Evolutionary conservation across 495 filamentous ascomycete species (phyloP).

Genomic region (Rusavskia elegans): DNA sequence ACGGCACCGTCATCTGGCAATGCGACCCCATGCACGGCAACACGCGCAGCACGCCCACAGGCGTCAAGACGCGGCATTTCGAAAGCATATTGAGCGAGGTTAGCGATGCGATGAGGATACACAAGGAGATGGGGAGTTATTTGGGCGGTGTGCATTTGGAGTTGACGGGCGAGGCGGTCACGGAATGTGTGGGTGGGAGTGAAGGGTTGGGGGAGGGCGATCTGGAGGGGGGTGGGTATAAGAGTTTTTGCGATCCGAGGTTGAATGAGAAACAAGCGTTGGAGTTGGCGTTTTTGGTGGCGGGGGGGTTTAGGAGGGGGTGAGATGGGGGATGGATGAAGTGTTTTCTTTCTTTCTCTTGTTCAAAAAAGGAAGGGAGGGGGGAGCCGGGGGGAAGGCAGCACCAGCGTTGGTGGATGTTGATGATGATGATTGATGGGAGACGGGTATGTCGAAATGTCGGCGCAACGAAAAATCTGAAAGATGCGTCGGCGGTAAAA

Average conservation of each 20-base stretch:
- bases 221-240: slow-evolving; percentile 63
- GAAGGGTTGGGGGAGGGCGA: slow-evolving; percentile 78
- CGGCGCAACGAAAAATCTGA: too few relatives aligned
- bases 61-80: slow-evolving; percentile 81
- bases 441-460: too few relatives aligned
- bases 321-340: not conserved
- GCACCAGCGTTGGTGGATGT: too few relatives aligned
- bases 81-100: slow-evolving; percentile 74
- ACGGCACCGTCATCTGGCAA: slow-evolving; percentile 81
- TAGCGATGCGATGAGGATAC: slow-evolving; percentile 60
- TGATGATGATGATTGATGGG: too few relatives aligned
- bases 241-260: slow-evolving; percentile 85
- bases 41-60: slow-evolving; percentile 39
- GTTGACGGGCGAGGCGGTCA: slow-evolving; percentile 88
- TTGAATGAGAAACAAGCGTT: slow-evolving; percentile 96
- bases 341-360: too few relatives aligned
- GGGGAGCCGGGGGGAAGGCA: too few relatives aligned
- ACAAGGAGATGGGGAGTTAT: slow-evolving; percentile 64
- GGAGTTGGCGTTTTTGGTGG: slow-evolving; percentile 86
- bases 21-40: slow-evolving; percentile 97
- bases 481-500: too few relatives aligned
- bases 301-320: slow-evolving; percentile 26
- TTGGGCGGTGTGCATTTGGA: slow-evolving; percentile 92
- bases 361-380: too few relatives aligned
- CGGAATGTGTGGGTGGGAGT: slow-evolving; percentile 87